phyloP scores from a whole-genome alignment of 2,329 filamentous ascomycete species.

The Dryadomyces quercus-mongolicae region DNA sequence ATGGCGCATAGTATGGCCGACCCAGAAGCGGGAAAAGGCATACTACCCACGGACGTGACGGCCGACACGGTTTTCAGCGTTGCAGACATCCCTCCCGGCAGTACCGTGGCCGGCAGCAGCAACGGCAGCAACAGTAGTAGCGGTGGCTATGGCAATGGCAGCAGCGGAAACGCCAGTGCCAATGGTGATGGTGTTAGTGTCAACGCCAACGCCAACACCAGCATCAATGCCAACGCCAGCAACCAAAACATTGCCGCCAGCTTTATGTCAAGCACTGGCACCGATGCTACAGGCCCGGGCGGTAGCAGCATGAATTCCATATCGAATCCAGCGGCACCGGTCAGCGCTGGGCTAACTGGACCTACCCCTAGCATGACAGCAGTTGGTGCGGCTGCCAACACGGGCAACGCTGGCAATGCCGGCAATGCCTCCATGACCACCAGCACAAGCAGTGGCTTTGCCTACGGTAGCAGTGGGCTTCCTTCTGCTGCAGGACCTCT shows the following conservation, averaged over 20 bases:
- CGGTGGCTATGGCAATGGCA: not conserved
- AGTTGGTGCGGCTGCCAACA: not conserved
- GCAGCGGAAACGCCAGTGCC: not conserved
- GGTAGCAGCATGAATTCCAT: no score
- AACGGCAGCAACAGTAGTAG: not conserved
- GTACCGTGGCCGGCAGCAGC: not conserved
- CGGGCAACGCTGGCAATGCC: not conserved
- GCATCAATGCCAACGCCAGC: slow-evolving; percentile 27
- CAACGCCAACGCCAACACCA: slow-evolving; percentile 28
- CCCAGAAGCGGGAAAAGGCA: slow-evolving; percentile 48
- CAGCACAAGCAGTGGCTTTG: not conserved
- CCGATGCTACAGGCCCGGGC: not conserved
- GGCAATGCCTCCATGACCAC: not conserved
- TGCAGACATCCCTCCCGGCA: slow-evolving; percentile 13
- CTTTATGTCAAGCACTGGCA: not conserved
- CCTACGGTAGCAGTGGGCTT: not conserved
- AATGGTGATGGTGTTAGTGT: not conserved
- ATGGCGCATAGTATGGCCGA: slow-evolving; percentile 38
- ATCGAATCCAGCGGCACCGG: not conserved
- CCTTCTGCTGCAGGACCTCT: slow-evolving; percentile 20
- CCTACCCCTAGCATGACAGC: not conserved
- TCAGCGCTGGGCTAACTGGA: not conserved
- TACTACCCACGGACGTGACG: slow-evolving; percentile 22
- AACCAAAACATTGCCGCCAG: not conserved
- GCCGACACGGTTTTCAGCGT: slow-evolving; percentile 36